Conservation (phyloP, 345 rosid genomes). For the Eucalyptus marginata region DNA sequence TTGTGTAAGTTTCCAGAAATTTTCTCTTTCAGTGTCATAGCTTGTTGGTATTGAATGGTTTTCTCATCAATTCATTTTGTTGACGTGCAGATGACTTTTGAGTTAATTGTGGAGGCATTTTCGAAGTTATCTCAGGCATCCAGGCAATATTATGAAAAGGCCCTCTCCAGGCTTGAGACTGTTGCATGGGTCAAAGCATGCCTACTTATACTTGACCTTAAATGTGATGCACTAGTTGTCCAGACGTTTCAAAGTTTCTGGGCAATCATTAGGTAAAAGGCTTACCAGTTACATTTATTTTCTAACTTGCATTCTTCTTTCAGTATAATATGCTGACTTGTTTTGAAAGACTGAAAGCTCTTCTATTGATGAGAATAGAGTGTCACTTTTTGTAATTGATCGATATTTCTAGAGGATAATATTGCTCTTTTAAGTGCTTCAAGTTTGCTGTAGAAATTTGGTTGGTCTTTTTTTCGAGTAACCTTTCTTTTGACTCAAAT, state of each 20-base stretch:
- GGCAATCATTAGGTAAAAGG: conserved; percentile 35
- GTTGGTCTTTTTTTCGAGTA: not conserved
- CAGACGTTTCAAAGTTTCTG: conserved; percentile 59
- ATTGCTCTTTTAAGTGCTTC: not conserved
- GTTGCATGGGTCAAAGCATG: conserved; percentile 55
- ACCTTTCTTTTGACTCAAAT: not conserved
- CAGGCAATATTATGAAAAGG: conserved; percentile 42
- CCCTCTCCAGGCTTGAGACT: conserved; percentile 43
- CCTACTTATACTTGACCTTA: conserved; percentile 75
- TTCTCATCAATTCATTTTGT: not conserved
- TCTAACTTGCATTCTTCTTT: not conserved
- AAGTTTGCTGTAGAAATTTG: not conserved
- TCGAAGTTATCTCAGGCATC: conserved; percentile 42
- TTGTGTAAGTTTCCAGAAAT: not conserved
- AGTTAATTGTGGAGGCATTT: conserved; percentile 39
- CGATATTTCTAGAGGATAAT: not conserved
- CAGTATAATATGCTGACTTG: not conserved
- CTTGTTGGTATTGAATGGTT: not conserved
- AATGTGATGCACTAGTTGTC: conserved; percentile 42
- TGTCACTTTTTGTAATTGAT: not conserved
- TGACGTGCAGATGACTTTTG: conserved; percentile 47
- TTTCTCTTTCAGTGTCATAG: not conserved
- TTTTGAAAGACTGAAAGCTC: not conserved
- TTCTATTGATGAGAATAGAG: not conserved
- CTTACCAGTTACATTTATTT: not conserved